These are phyloP conservation scores for Solioccasus polychromus DNA, from an alignment of 768 basidiomycete genomes.

Conservation along the genomic window DNA sequence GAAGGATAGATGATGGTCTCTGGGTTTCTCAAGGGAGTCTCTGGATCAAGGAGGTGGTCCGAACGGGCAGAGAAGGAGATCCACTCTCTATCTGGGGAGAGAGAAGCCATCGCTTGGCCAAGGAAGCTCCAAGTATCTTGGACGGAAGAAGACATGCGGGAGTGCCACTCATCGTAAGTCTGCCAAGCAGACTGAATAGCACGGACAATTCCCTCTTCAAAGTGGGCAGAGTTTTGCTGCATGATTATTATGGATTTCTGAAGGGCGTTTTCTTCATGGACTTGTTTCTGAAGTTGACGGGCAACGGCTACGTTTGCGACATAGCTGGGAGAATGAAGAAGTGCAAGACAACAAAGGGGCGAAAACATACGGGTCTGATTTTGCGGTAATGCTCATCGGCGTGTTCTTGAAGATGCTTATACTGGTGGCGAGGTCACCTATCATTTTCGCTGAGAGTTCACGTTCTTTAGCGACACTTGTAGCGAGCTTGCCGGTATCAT, in stretches of 20 bases:
- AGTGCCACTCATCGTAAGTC: constrained; percentile 93
- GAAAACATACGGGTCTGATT: constrained; percentile 15
- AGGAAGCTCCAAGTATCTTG: constrained; percentile 75
- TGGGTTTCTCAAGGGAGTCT: constrained; percentile 87
- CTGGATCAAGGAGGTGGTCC: constrained; percentile 95
- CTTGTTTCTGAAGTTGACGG: constrained; percentile 85
- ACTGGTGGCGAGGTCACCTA: constrained; percentile 82
- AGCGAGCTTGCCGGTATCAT: constrained; percentile 91
- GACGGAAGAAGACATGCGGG: constrained; percentile 70
- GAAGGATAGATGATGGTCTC: constrained; percentile 78
- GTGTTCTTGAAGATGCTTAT: constrained; percentile 96
- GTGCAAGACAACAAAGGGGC: neutral
- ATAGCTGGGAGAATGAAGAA: constrained; percentile 39
- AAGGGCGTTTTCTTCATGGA: constrained; percentile 95
- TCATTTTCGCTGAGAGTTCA: constrained; percentile 73
- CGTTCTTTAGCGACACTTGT: constrained; percentile 91
- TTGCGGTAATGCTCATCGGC: constrained; percentile 78
- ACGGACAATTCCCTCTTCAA: constrained; percentile 94
- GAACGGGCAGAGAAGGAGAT: constrained; percentile 89
- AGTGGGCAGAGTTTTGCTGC: constrained; percentile 95
- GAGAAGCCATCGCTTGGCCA: constrained; percentile 68
- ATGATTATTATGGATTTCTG: constrained; percentile 98
- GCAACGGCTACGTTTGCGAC: constrained; percentile 69
- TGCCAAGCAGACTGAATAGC: constrained; percentile 96
- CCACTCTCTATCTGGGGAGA: constrained; percentile 92